Base-by-base conservation (phyloP, 1,139 yeast genomes). In the Scheffersomyces illinoinensis region DNA sequence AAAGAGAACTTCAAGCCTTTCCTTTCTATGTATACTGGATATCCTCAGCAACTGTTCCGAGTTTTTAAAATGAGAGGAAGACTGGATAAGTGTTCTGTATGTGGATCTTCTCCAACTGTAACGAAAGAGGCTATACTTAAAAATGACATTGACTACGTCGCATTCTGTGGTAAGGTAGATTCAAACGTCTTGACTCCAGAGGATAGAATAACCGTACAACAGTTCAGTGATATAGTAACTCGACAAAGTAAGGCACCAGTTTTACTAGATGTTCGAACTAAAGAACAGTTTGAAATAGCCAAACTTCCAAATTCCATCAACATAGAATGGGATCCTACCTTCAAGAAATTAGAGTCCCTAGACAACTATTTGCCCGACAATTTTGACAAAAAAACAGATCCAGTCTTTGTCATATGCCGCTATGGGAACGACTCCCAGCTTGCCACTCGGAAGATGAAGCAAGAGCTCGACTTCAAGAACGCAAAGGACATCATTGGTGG, bases 391-490 rank as follows among this genome's bases (percentile, higher is more conserved):
- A 62, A 66, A 7, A 54, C 59, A 0, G 64, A 67, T 14, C 62
- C 65, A 0, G 65, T 81, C 0, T 81, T 71, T 61, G 87, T 90
- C 0, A 78, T 93, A 18, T 95, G 99, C 72, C 82, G 98, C 50
- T 88, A 81, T 69, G 99, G 99, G 5, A 93, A 92, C 71, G 98
- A 95, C 71, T 93, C 98, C 0, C 95, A 91, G 67, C 73, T 86
- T 20, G 97, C 97, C 0, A 87, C 91, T 0, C 74, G 79, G 60
- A 75, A 81, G 54, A 72, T 95, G 54, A 76, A 80, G 54, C 85
- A 83, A 17, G 74, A 78, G 4, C 75, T 84, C 58, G 86, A 86
- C 0, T 74, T 82, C 24, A 59, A 69, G 0, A 75, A 85, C 18
- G 92, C 85, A 0, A 80, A 76, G 58, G 98, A 95, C 70, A 78